Base-by-base conservation (phyloP, 2,329 filamentous ascomycete species). In the Cladorrhinum sp. region DNA sequence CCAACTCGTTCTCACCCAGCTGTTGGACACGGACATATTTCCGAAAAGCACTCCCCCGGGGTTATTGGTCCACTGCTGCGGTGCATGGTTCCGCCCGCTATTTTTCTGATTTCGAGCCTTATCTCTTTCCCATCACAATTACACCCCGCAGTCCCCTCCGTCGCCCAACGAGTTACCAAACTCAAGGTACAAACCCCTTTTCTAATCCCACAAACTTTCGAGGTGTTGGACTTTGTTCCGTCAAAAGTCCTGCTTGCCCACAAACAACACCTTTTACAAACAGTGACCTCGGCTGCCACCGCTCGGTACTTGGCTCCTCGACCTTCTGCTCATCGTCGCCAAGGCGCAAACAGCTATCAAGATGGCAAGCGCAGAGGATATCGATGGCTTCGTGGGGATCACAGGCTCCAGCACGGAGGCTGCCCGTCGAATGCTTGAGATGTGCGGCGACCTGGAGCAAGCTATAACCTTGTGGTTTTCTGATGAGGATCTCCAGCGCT, bases 401-500 rank as follows among this genome's bases (percentile, higher is more conserved):
- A 98, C 95, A 41, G 88, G 87, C 67, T 85, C 89, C 61, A 85
- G 82, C 63, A 82, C 87, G 25, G 81, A 88, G 66, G 85, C 93
- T 64, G 95, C 93, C 27, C 84, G 85, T 63, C 89, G 90, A 67
- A 96, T 96, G 75, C 84, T 98, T 52, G 84, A 90, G 68, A 84
- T 99, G 72, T 88, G 92, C n/a, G 89, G 91, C 67, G 89, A 96
- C 72, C 79, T 93, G 55, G 87, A 92, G 74, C 89, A 93, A 70
- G 95, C 95, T 24, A 88, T 97, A 68, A 86, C 91, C 70, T 86
- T 98, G 12, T 99, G 87, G 77, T 98, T 92, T 74, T 92, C 96
- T 71, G 95, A 90, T 72, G 91, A 90, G 49, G 92, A 93, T 52
- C 84, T 88, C 63, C 85, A 81, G 66, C 76, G 76, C 49, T 76